Percentiles rank a stretch among this genome's conserved stretches.
phyloP scores from a whole-genome alignment of 2,329 filamentous ascomycete species.

The Xylariaceae sp. region DNA sequence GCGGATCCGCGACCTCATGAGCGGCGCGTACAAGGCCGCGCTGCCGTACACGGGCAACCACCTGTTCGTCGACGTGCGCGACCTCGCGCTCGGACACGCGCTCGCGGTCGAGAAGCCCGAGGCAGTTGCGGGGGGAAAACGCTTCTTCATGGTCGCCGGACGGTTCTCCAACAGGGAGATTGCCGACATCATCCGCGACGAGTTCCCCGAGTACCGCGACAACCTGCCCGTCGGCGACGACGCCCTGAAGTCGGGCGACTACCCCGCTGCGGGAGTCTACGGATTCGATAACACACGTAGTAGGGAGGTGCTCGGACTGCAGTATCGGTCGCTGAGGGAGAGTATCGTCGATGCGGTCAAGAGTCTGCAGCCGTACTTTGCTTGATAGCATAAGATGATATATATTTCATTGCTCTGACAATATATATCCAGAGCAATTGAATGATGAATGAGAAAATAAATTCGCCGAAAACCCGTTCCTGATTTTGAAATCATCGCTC shows the following conservation, averaged over 20 bases:
- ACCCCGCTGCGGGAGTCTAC: constrained; percentile 38
- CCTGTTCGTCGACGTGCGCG: constrained; percentile 49
- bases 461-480: no score
- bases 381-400: no score
- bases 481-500: no score
- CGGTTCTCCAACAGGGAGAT: constrained; percentile 40
- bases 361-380: constrained; percentile 29
- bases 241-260: constrained; percentile 37
- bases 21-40: constrained; percentile 40
- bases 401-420: no score
- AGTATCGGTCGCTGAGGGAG: constrained; percentile 55
- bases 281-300: constrained; percentile 51
- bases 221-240: constrained; percentile 37
- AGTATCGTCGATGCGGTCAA: constrained; percentile 56
- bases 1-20: constrained; percentile 41
- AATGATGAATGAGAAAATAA: no score
- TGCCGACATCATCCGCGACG: constrained; percentile 35
- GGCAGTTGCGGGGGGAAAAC: constrained; percentile 40
- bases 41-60: constrained; percentile 36
- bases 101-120: constrained; percentile 40
- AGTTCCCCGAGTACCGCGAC: constrained; percentile 43
- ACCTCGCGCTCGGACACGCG: constrained; percentile 45
- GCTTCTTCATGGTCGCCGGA: constrained; percentile 43
- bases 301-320: constrained; percentile 51
- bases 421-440: no score